Base-by-base conservation (phyloP, 768 basidiomycete species). In the Trametes cinnabarina region DNA sequence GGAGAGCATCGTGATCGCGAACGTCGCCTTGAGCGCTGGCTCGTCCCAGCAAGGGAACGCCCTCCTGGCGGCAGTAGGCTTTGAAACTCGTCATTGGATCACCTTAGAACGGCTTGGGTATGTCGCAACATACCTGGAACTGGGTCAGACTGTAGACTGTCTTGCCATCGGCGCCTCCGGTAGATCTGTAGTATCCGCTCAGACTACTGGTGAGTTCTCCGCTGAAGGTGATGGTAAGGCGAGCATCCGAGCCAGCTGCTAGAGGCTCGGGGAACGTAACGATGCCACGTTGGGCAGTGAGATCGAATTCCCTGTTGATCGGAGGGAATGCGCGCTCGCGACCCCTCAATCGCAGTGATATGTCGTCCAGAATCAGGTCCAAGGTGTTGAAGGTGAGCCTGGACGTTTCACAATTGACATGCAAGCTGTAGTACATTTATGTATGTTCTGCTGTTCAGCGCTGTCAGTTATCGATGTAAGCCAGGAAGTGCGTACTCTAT, bases 41-140 rank as follows among this genome's bases (percentile, higher is more conserved):
- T 97, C 94, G 68, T 97, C 95, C 91, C 92, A 96, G 75, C 88
- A 92, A 25, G 91, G 91, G 71, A 92, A 90, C 6, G 88, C 84
- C 40, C 83, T 80, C 48, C 94, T 78, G 9, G 95, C 94, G 58
- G 86, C 86, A 39, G 91, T 96, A 37, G 94, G 86, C 87, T 96
- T 20, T 20, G 30, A 2, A 23, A 22, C n/a, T n/a, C n/a, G 1
- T 4, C 2, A 22, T 42, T 10, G 11, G 19, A 4, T 15, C 19
- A 30, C 9, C 9, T 19, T 28, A 39, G 20, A 20, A n/a, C 15
- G 10, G 55, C 48, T 25, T 50, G 15, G 26, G 43, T 43, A 48
- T 48, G 60, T 55, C 53, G 44, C 11, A 60, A 20, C 20, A 37
- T 39, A 85, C 88, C 77, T 89, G 92, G 62, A 94, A 96, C 73